Conservation (phyloP, 2,329 filamentous ascomycete genomes). For the Cordyceps pruinosa region DNA sequence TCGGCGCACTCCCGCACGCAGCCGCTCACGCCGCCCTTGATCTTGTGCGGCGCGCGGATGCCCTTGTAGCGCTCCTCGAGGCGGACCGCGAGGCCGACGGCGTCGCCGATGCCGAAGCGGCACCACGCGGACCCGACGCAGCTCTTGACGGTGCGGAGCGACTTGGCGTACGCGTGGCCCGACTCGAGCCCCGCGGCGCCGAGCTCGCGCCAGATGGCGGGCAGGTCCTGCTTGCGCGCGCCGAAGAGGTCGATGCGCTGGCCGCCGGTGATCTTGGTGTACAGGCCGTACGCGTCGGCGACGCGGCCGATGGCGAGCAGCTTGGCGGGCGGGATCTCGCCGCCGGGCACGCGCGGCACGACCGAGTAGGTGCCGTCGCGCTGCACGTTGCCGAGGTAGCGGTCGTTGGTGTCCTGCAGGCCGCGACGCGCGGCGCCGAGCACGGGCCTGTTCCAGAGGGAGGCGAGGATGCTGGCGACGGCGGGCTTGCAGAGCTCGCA, state of each 20-base stretch:
- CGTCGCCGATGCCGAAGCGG: conserved; percentile 80
- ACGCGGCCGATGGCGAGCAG: conserved; percentile 78
- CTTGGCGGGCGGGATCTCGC: conserved; percentile 83
- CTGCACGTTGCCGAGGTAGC: conserved; percentile 83
- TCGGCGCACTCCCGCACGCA: conserved; percentile 92
- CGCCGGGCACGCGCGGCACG: conserved; percentile 72
- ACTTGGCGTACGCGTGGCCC: conserved; percentile 86
- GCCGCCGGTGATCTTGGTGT: conserved; percentile 87
- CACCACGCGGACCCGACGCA: conserved; percentile 92
- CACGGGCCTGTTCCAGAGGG: conserved; percentile 76
- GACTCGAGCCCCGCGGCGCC: conserved; percentile 83
- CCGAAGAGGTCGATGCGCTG: conserved; percentile 93
- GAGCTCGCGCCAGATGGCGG: conserved; percentile 73
- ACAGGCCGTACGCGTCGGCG: conserved; percentile 75
- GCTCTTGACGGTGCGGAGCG: conserved; percentile 80
- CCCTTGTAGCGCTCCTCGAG: conserved; percentile 89
- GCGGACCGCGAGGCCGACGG: conserved; percentile 82
- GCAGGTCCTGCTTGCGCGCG: conserved; percentile 77
- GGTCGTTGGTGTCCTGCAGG: conserved; percentile 85
- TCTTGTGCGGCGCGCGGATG: conserved; percentile 80
- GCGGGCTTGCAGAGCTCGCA: conserved; percentile 85
- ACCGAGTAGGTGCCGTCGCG: conserved; percentile 88
- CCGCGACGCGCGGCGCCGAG: conserved; percentile 65
- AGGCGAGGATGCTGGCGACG: conserved; percentile 72
- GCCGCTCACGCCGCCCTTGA: conserved; percentile 84